phyloP scores from a whole-genome alignment of 805 yeast species.

The Candida loeiensis region DNA sequence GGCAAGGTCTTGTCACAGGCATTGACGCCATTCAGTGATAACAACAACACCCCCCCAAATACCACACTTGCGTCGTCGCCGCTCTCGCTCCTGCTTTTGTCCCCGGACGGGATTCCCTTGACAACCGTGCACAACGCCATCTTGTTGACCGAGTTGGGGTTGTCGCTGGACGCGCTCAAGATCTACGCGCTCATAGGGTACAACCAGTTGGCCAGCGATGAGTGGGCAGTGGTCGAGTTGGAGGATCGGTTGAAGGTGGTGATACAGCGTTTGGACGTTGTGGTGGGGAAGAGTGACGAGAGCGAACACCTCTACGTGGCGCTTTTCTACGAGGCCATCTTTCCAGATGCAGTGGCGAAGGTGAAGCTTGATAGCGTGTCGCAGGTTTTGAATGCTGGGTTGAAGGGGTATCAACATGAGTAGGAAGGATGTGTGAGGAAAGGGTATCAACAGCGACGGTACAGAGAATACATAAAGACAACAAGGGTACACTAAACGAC shows the following conservation, averaged over 20 bases:
- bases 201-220: slow-evolving; percentile 20
- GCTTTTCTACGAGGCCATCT: slow-evolving; percentile 28
- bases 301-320: slow-evolving; percentile 24
- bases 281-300: slow-evolving; percentile 3
- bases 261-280: slow-evolving; percentile 19
- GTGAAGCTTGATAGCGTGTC: slow-evolving; percentile 31
- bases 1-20: slow-evolving; percentile 34
- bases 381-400: slow-evolving; percentile 29
- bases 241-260: slow-evolving; percentile 27
- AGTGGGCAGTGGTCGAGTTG: slow-evolving; percentile 30
- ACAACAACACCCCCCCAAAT: slow-evolving; percentile 3
- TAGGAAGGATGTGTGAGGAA: too few relatives aligned
- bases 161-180: slow-evolving; percentile 28
- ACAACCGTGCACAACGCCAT: slow-evolving; percentile 31
- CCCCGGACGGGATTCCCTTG: slow-evolving; percentile 37
- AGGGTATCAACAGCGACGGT: neutral
- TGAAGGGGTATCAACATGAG: slow-evolving; percentile 26
- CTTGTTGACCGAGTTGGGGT: slow-evolving; percentile 11
- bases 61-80: slow-evolving; percentile 19
- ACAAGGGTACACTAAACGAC: neutral
- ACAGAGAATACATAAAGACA: neutral
- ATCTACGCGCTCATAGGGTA: slow-evolving; percentile 35
- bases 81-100: slow-evolving; percentile 31
- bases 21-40: slow-evolving; percentile 15
- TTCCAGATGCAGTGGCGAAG: slow-evolving; percentile 34